Evolutionary conservation across 352 stramenopile genomes (phyloP), one percentile per base, ranked within the genome.

Genomic region (Pythium volutum): DNA sequence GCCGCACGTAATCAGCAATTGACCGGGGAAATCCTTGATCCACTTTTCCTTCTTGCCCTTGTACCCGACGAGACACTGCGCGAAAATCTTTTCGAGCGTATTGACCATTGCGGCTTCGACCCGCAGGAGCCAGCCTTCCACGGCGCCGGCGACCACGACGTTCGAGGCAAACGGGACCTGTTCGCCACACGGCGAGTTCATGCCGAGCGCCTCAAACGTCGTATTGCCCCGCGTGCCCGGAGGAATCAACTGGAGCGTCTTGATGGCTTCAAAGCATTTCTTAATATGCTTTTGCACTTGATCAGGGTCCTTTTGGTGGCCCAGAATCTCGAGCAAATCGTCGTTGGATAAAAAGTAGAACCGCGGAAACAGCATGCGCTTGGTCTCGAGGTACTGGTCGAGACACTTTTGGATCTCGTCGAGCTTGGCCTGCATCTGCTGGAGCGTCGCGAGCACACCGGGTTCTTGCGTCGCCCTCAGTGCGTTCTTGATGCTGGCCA

Each of bases 1-100:
- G 0, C 92, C 92, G 46, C 89, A 97, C 5, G 92, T 97, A 66
- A 98, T 98, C 20, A 98, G 57, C 2, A 98, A 60, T 59, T 97
- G 90, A 4, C 93, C 93, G 5, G 93, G 88, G 48, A 93, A 97
- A 57, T 98, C 91, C 50, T 96, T 97, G 49, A 98, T 93, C 93
- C 93, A 98, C 54, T 97, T 97, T 53, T 98, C 93, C 64, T 98
- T 98, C 66, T 98, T 98, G 14, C 84, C 88, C 41, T 93, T 94
- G 63, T 95, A 94, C 3, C 78, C 86, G 22, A 95, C 64, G 20
- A 98, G 74, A 39, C 87, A 96, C 38, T 89, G 80, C 10, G 74
- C 81, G 33, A 91, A 93, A 12, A 95, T 78, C 58, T 96, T 96
- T 47, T 95, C 79, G 14, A 97, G 63, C 8, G 79, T 91, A 34